Conservation (phyloP, 257 asterid species). For the Paraleonurus japonicus region DNA sequence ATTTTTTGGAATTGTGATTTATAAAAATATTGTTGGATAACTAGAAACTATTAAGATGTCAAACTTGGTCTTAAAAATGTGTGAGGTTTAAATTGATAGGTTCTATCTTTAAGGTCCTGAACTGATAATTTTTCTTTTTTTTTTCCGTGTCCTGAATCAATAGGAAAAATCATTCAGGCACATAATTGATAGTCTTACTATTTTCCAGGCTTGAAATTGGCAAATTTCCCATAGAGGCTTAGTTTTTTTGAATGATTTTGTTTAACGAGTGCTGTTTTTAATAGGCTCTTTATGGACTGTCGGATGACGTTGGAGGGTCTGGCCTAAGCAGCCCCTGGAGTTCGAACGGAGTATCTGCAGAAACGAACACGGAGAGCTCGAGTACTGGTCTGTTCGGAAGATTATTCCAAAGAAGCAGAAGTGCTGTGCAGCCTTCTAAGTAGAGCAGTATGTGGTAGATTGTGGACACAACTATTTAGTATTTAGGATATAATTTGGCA, state of each 20-base stretch:
- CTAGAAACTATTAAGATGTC: no score
- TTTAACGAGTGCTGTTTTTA: neutral
- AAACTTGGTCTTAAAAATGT: no score
- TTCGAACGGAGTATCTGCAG: constrained; percentile 35
- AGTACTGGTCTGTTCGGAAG: constrained; percentile 38
- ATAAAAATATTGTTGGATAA: no score
- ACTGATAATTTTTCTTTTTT: no score
- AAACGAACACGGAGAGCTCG: constrained; percentile 31
- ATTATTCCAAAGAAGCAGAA: constrained; percentile 51
- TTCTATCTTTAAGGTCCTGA: no score
- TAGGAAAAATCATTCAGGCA: no score
- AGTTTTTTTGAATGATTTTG: neutral
- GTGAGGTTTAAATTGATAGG: no score
- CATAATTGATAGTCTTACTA: no score
- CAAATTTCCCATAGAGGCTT: no score
- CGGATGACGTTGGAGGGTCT: constrained; percentile 36
- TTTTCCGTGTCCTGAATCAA: no score
- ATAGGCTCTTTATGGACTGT: constrained; percentile 43
- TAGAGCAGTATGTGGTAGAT: constrained; percentile 28
- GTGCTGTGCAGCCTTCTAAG: constrained; percentile 50
- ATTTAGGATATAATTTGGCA: constrained; percentile 25
- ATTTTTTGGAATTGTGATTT: no score
- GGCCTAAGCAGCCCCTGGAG: constrained; percentile 32
- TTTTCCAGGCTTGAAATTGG: no score
- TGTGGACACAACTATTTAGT: neutral